A percentile compares a stretch with the other conserved stretches of the same genome.
These are phyloP conservation scores for Eurotiales sp. DNA, from an alignment of 2,329 filamentous ascomycete genomes.

Conservation along the genomic window DNA sequence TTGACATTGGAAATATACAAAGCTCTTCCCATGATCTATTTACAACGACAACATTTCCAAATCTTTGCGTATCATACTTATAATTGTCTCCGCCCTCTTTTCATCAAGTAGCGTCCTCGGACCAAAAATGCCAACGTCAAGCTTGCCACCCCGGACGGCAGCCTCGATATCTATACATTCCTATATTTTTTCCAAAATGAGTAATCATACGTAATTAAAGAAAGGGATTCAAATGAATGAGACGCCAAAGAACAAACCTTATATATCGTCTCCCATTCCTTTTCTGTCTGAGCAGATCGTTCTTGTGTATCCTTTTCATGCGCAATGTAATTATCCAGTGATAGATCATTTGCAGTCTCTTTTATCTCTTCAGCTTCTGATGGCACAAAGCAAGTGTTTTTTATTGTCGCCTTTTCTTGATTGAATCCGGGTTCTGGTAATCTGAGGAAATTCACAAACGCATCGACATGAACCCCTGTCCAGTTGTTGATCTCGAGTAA, in stretches of 20 bases:
- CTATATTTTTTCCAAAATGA: constrained; percentile 27
- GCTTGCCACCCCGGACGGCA: constrained; percentile 43
- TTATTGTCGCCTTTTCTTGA: background rate
- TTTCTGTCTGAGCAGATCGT: background rate
- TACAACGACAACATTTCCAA: constrained; percentile 3
- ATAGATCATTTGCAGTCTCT: background rate
- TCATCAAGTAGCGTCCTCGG: constrained; percentile 27
- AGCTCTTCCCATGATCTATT: background rate
- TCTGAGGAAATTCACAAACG: constrained; percentile 77
- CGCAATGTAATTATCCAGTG: background rate
- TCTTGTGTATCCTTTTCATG: background rate
- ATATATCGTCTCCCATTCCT: constrained; percentile 14
- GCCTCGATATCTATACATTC: constrained; percentile 55
- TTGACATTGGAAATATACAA: background rate
- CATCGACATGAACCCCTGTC: constrained; percentile 68
- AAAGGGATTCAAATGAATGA: background rate
- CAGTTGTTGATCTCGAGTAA: constrained; percentile 70
- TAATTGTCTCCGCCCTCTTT: constrained; percentile 14
- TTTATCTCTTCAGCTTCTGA: background rate
- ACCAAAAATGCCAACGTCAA: constrained; percentile 54
- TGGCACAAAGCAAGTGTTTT: background rate
- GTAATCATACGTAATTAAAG: constrained; percentile 16
- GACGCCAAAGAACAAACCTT: constrained; percentile 19
- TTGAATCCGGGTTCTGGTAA: constrained; percentile 39
- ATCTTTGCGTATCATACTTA: constrained; percentile 19